Evolutionary conservation across 768 basidiomycete species (phyloP), one percentile per base, ranked within the genome.

Genomic region (Roridomyces roridus): DNA sequence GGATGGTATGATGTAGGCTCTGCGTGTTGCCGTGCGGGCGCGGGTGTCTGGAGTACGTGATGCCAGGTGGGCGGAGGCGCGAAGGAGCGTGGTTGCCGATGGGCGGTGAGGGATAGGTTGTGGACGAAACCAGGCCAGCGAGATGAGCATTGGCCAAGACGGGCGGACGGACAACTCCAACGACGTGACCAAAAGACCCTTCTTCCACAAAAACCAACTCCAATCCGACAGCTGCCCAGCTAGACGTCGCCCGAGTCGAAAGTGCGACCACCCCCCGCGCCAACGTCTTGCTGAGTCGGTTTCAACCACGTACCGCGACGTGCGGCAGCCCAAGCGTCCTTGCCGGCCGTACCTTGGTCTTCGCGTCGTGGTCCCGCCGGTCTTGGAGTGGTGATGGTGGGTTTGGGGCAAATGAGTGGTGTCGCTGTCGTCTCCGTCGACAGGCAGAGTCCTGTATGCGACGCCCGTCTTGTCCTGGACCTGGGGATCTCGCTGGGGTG

Each of bases 251-350:
- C 4, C 54, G 54, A 48, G 46, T 48, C 40, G 54, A 55, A 55
- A 35, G 44, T 26, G 37, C 52, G 51, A 45, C 51, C 51, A 11
- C 44, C 45, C 52, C 37, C 29, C 46, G 39, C 28, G 54, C 23
- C 46, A 12, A 46, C 26, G 41, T 43, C 46, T 47, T 43, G 54
- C 40, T 37, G 46, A 26, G 52, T 46, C 28, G 52, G n/a, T n/a
- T 20, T 37, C 52, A 20, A 40, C 44, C 52, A 46, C 44, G 20
- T 54, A 40, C 52, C 52, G 44, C 54, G 54, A 46, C 54, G 44
- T 26, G 46, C 46, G 46, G 29, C 20, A 15, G 12, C 20, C 52
- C 20, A 46, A 20, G 40, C 46, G 46, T 48, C 54, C 46, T 37
- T 45, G 34, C 24, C 36, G 36, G 46, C 24, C 46, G 40, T 34